Conservation (phyloP, 805 yeast species). For the Candida michaelii region DNA sequence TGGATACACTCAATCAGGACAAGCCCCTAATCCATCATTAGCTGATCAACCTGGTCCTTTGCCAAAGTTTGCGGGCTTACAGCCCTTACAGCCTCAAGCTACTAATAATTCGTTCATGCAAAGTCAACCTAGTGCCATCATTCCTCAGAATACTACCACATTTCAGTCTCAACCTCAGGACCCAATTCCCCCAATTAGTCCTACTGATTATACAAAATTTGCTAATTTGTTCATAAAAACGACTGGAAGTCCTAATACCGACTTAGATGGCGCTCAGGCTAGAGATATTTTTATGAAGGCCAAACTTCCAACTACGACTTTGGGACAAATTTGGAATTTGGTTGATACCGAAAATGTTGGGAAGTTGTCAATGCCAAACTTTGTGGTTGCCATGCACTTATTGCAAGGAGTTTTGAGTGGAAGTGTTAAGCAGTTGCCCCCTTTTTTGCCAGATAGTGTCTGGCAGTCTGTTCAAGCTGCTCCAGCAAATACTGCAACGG, state of each 20-base stretch:
- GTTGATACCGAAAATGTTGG: conserved; percentile 81
- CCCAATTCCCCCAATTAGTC: conserved; percentile 51
- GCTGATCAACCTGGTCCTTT: conserved; percentile 61
- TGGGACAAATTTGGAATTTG: conserved; percentile 87
- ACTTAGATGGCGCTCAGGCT: conserved; percentile 77
- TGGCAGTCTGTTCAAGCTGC: conserved; percentile 34
- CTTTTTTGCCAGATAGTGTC: conserved; percentile 38
- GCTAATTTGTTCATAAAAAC: conserved; percentile 73
- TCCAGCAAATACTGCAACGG: conserved; percentile 1
- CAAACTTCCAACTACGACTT: conserved; percentile 67
- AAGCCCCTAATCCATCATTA: conserved; percentile 49
- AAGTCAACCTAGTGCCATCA: conserved; percentile 38
- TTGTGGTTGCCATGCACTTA: conserved; percentile 91
- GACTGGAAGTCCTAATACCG: conserved; percentile 50
- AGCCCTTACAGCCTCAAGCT: conserved; percentile 29
- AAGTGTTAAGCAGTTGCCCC: conserved; percentile 55
- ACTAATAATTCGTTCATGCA: conserved; percentile 43
- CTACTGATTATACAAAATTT: conserved; percentile 61
- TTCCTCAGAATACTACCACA: conserved; percentile 32
- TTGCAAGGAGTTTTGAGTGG: conserved; percentile 80
- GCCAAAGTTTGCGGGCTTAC: conserved; percentile 54
- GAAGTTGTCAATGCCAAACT: conserved; percentile 67
- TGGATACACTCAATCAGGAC: conserved; percentile 81
- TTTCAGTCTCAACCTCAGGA: conserved; percentile 31
- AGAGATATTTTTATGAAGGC: conserved; percentile 88